Evolutionary conservation across 176 grass and related monocot genomes (phyloP).

Genomic region (Triticum urartu): DNA sequence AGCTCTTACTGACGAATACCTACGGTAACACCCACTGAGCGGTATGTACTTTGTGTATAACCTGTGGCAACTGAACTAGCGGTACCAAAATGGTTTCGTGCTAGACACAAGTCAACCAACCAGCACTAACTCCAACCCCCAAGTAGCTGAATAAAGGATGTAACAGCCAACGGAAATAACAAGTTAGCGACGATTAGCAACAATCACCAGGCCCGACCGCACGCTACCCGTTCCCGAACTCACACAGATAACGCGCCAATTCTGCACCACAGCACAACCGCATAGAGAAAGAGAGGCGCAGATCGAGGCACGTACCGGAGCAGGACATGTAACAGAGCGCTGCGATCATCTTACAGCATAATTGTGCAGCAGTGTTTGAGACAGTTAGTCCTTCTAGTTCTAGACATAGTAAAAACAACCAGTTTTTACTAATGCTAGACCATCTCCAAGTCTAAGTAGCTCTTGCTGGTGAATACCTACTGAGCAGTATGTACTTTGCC

Average conservation of each 20-base stretch:
- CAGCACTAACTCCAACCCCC: conserved; percentile 7
- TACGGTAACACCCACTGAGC: background rate
- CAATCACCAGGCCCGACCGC: background rate
- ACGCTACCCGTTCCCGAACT: background rate
- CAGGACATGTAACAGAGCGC: conserved; percentile 93
- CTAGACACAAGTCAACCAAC: background rate
- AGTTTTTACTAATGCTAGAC: background rate
- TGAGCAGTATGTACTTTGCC: background rate
- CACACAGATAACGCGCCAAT: background rate
- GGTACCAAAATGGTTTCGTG: background rate
- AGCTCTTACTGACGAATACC: background rate
- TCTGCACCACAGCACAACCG: background rate
- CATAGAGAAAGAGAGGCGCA: background rate
- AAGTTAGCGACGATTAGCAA: background rate
- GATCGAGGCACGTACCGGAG: conserved; percentile 54
- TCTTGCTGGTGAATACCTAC: background rate
- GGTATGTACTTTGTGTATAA: conserved; percentile 1
- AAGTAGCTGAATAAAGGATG: background rate
- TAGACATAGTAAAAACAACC: background rate
- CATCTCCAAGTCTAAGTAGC: background rate
- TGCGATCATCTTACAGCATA: conserved; percentile 22
- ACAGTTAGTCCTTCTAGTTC: background rate
- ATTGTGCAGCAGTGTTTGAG: background rate
- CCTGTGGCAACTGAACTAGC: background rate
- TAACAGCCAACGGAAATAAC: conserved; percentile 14